Conservation (phyloP, 495 filamentous ascomycete genomes). For the Penicillium atrosanguineum region DNA sequence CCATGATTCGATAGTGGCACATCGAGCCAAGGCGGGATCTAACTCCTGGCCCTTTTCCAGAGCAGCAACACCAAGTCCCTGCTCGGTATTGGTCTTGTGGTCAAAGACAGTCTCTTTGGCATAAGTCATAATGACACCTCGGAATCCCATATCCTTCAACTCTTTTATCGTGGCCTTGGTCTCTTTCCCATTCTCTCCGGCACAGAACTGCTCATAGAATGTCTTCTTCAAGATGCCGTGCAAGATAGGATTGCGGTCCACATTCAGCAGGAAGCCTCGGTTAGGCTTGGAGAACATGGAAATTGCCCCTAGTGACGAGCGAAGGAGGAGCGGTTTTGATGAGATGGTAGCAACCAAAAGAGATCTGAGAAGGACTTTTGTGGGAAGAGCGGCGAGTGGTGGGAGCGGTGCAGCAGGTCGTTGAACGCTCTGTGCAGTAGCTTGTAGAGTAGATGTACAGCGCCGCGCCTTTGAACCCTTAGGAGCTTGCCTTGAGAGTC, state of each 20-base stretch:
- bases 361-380: conserved; percentile 67
- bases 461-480: conserved; percentile 2
- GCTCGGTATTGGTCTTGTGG: conserved; percentile 27
- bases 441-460: conserved; percentile 12
- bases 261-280: conserved; percentile 30
- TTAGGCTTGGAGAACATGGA: conserved; percentile 47
- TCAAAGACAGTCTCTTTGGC: conserved; percentile 46
- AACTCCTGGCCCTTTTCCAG: conserved; percentile 13
- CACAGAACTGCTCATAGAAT: conserved; percentile 49
- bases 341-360: conserved; percentile 73
- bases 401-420: conserved; percentile 18
- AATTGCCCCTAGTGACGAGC: conserved; percentile 61
- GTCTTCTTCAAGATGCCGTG: conserved; percentile 42
- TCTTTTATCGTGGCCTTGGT: conserved; percentile 30
- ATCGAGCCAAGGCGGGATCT: conserved; percentile 11
- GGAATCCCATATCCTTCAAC: conserved; percentile 41
- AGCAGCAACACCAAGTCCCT: conserved; percentile 24
- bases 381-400: conserved; percentile 66
- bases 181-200: conserved; percentile 39
- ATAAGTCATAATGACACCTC: conserved; percentile 47
- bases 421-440: not conserved
- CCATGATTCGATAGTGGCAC: conserved; percentile 66
- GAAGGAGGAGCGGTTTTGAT: conserved; percentile 65
- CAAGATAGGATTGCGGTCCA: conserved; percentile 42
- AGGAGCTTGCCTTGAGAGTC: not conserved